Percentiles rank a stretch among this genome's conserved stretches.
Evolutionary conservation across 2,329 filamentous ascomycete species (phyloP).

Genomic region (Cytospora piceae): DNA sequence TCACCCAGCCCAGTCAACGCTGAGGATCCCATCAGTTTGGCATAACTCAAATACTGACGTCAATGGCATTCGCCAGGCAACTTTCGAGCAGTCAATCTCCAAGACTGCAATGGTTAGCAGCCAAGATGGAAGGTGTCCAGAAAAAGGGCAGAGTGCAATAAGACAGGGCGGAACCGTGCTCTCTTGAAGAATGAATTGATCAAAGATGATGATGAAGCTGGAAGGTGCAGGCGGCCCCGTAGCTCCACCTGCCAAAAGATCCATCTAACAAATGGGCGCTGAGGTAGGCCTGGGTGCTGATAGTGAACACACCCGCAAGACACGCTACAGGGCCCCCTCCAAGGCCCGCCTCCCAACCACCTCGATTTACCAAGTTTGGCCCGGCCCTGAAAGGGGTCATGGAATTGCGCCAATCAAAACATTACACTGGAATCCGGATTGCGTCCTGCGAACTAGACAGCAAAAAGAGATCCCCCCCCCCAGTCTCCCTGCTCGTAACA

Average conservation of each 20-base stretch:
- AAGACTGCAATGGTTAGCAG: neutral
- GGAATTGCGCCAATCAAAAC: constrained; percentile 22
- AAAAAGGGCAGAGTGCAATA: neutral
- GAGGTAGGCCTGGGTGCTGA: too few species aligned
- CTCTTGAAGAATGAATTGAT: neutral
- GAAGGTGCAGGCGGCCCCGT: neutral
- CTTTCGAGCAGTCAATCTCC: neutral
- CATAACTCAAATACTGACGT: neutral
- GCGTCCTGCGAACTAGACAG: constrained; percentile 9
- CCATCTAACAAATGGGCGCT: neutral
- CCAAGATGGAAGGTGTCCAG: neutral
- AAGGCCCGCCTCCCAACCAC: constrained; percentile 21
- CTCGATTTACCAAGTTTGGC: neutral
- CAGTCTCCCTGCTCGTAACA: constrained; percentile 11
- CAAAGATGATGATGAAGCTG: neutral
- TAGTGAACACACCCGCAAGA: constrained; percentile 1
- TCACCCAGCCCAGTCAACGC: too few species aligned
- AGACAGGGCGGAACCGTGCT: neutral
- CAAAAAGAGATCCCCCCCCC: too few species aligned
- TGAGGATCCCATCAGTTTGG: too few species aligned
- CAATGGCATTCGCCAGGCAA: neutral
- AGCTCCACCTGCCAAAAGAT: neutral
- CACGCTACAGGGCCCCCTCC: neutral
- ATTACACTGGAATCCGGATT: constrained; percentile 7
- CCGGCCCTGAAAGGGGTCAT: constrained; percentile 9